Conservation (phyloP, 2,329 filamentous ascomycete species). For the Xylariaceae sp. region DNA sequence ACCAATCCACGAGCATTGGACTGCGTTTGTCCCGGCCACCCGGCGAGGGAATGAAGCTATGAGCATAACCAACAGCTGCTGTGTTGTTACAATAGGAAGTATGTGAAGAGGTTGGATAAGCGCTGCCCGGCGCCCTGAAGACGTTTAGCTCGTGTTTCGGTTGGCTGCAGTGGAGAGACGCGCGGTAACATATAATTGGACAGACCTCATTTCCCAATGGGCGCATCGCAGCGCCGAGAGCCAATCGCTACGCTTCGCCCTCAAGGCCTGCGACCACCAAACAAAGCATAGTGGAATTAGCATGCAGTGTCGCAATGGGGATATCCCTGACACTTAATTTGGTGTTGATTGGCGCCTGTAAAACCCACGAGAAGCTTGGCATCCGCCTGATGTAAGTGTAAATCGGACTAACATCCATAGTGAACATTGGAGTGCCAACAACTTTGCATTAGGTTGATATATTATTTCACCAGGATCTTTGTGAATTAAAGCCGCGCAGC, state of each 20-base stretch:
- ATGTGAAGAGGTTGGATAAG: constrained; percentile 30
- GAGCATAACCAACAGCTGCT: constrained; percentile 4
- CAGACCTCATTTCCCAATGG: constrained; percentile 6
- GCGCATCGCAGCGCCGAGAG: constrained; percentile 21
- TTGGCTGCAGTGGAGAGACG: constrained; percentile 26
- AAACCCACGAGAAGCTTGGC: no score
- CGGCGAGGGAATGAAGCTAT: constrained; percentile 17
- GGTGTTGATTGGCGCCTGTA: no score
- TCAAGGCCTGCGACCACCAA: constrained; percentile 34
- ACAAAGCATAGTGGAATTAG: constrained; percentile 44
- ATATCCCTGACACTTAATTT: no score
- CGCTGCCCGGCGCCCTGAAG: constrained; percentile 23
- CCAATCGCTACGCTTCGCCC: constrained; percentile 31
- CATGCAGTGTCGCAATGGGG: no score
- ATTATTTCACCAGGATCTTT: no score
- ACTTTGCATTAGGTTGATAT: no score
- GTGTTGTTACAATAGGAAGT: constrained; percentile 26
- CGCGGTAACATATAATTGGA: constrained; percentile 37
- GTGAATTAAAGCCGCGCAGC: no score
- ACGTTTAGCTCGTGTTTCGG: constrained; percentile 30
- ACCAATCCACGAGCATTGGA: constrained; percentile 31
- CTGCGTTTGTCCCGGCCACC: constrained; percentile 8
- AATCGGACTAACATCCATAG: no score
- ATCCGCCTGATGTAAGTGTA: no score
- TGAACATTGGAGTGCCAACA: no score